These are phyloP conservation scores for Pyrenophora seminiperda DNA, from an alignment of 2,329 filamentous ascomycete genomes.

Conservation along the genomic window DNA sequence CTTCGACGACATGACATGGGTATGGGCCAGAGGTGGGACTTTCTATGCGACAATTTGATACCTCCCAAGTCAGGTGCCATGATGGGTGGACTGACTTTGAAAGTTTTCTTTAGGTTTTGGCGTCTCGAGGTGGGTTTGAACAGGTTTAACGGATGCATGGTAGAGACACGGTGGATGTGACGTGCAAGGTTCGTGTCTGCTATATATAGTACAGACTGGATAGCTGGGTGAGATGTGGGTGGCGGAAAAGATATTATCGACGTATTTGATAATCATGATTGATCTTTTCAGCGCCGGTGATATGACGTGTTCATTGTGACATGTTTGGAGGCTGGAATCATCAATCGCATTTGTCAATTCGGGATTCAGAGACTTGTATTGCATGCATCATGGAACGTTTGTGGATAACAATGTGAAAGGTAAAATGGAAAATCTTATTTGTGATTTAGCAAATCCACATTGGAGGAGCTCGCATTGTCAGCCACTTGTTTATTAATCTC, in stretches of 20 bases:
- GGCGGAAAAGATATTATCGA: slow-evolving; percentile 20
- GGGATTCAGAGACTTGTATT: too few species aligned
- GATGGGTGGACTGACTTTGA: slow-evolving; percentile 25
- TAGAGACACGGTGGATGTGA: slow-evolving; percentile 22
- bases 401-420: too few species aligned
- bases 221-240: slow-evolving; percentile 12
- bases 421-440: too few species aligned
- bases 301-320: neutral
- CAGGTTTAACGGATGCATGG: slow-evolving; percentile 7
- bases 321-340: too few species aligned
- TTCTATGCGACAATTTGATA: slow-evolving; percentile 37
- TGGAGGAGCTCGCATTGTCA: too few species aligned
- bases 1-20: slow-evolving; percentile 36
- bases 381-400: too few species aligned
- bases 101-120: slow-evolving; percentile 15
- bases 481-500: neutral
- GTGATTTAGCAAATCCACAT: too few species aligned
- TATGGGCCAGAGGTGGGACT: slow-evolving; percentile 25
- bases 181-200: slow-evolving; percentile 18
- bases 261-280: slow-evolving; percentile 26
- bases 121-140: slow-evolving; percentile 13
- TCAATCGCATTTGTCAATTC: too few species aligned
- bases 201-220: slow-evolving; percentile 25
- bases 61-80: slow-evolving; percentile 28
- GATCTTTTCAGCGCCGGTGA: slow-evolving; percentile 13